phyloP scores from a whole-genome alignment of 768 basidiomycete species.

The Ramaria sp. region DNA sequence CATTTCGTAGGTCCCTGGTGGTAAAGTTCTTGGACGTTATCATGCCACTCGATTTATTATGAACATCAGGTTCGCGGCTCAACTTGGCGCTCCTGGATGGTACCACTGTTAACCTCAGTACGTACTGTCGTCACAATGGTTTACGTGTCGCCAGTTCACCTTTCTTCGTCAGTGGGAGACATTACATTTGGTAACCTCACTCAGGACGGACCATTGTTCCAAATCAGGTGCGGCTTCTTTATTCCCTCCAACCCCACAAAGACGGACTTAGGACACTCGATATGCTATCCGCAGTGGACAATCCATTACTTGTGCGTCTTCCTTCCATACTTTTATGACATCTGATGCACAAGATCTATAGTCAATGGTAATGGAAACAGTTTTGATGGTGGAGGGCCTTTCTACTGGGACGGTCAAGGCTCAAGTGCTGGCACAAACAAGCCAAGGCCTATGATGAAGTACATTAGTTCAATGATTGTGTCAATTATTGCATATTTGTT shows the following conservation, averaged over 20 bases:
- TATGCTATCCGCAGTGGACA: conserved; percentile 23
- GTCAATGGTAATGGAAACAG: conserved; percentile 30
- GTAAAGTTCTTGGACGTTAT: neutral
- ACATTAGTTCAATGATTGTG: neutral
- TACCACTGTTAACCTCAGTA: conserved; percentile 49
- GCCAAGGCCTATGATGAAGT: conserved; percentile 32
- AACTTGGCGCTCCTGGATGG: conserved; percentile 33
- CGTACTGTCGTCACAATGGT: conserved; percentile 13
- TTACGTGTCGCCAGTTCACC: too few species aligned
- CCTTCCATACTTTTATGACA: neutral
- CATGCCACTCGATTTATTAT: neutral
- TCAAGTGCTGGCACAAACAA: conserved; percentile 18
- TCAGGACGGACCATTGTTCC: conserved; percentile 47
- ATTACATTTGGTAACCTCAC: conserved; percentile 40
- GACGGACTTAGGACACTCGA: neutral
- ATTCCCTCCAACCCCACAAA: neutral
- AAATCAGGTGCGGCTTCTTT: conserved; percentile 20
- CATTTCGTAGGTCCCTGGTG: neutral
- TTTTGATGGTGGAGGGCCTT: conserved; percentile 33
- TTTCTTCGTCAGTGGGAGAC: conserved; percentile 26
- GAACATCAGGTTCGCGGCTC: conserved; percentile 39
- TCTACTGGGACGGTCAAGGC: conserved; percentile 27
- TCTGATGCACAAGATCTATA: neutral
- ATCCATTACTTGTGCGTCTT: conserved; percentile 33
- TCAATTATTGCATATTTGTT: neutral